phyloP scores from a whole-genome alignment of 805 yeast species.

The Isabelozyma gotoi region DNA sequence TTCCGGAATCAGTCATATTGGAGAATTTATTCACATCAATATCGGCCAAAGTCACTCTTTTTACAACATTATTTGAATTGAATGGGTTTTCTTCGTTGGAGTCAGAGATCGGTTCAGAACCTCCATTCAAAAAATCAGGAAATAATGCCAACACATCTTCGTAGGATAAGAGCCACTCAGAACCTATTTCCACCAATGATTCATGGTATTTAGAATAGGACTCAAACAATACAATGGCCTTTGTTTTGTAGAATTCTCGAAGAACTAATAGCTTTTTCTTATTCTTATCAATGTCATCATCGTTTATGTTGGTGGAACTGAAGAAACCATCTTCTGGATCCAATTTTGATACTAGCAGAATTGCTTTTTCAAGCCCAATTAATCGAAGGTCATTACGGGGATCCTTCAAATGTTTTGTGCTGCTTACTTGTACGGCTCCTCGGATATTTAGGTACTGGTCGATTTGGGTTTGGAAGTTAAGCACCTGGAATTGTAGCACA shows the following conservation, averaged over 20 bases:
- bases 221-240: constrained; percentile 32
- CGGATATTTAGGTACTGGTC: constrained; percentile 31
- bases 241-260: constrained; percentile 34
- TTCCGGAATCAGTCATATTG: constrained; percentile 8
- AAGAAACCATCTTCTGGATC: constrained; percentile 25
- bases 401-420: constrained; percentile 16
- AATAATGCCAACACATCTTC: constrained; percentile 33
- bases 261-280: constrained; percentile 31
- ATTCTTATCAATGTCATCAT: constrained; percentile 8
- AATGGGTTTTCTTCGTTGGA: background rate
- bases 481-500: constrained; percentile 28
- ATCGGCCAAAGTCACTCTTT: constrained; percentile 19
- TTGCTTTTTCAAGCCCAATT: constrained; percentile 34
- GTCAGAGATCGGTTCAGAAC: background rate
- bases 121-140: constrained; percentile 36
- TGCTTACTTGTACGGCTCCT: constrained; percentile 16
- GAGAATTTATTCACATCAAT: constrained; percentile 7
- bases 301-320: constrained; percentile 2
- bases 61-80: constrained; percentile 12
- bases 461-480: constrained; percentile 31
- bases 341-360: constrained; percentile 27
- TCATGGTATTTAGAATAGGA: constrained; percentile 35
- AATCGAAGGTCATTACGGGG: constrained; percentile 27
- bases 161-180: constrained; percentile 41
- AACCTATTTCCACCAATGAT: constrained; percentile 37